Base-by-base conservation (phyloP, 768 basidiomycete species). In the Fomitopsis pulvina region DNA sequence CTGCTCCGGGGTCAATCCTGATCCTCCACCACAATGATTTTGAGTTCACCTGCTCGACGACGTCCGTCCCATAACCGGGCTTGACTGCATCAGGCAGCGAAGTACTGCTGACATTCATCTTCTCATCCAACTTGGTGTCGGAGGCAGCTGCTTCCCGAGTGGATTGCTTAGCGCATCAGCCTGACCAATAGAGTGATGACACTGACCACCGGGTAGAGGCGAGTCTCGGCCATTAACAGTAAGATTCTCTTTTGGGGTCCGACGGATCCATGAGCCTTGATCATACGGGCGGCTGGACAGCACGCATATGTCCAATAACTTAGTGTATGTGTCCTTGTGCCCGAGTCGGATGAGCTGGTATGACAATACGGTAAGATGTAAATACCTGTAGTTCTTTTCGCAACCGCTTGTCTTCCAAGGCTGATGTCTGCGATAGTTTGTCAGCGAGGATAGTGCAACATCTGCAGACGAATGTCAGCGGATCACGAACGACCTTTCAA, bases 341-440 rank as follows among this genome's bases (percentile, higher is more conserved):
- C 8, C 53, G 32, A 44, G 32, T 30, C 20, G 26, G 1, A 42
- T n/a, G 14, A 48, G 14, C 18, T 16, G 7, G 37, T n/a, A 44
- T 22, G 20, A 20, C 30, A 21, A 3, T 29, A 18, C 6, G 21
- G 7, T n/a, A 5, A 11, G 32, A 2, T 41, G 8, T 9, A 10
- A 26, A 16, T 54, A 83, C 87, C 74, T 95, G 92, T 9, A 97
- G 71, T 50, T 99, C 96, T 62, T 92, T 89, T 22, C 90, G 81
- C 48, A 94, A 69, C 32, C 89, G 77, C 21, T 82, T 77, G 66
- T 99, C 96, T 51, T 97, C 95, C 67, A 95, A 77, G 0, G 92
- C 92, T 4, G 87, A 83, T 0, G 93, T 97, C 60, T 92, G 91
- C 1, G 84, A 80, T 28, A 94, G 70, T 62, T 92, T 92, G 54